Percentiles rank a stretch among this genome's conserved stretches.
phyloP scores from a whole-genome alignment of 2,329 filamentous ascomycete species.

The Lizonia empirigonia region DNA sequence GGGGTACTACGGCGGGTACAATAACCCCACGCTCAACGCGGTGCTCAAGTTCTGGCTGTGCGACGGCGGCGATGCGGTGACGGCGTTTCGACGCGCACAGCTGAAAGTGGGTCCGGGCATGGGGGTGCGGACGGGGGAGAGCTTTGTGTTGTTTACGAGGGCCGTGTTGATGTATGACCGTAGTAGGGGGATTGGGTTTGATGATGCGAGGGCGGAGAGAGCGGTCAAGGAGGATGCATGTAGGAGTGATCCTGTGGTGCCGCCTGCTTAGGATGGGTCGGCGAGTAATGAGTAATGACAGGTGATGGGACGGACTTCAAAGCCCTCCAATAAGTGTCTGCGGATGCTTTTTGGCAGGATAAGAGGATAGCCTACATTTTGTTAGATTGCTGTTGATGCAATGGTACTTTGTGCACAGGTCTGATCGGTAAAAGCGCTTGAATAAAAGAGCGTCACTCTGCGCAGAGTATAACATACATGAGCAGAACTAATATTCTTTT shows the following conservation, averaged over 20 bases:
- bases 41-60: constrained; percentile 7
- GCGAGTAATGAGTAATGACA: not conserved
- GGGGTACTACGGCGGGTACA: not conserved
- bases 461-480: constrained; percentile 1
- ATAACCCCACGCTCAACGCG: constrained; percentile 5
- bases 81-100: not conserved
- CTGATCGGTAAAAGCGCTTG: constrained; percentile 1
- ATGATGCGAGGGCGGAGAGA: not conserved
- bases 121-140: not conserved
- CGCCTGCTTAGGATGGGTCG: not conserved
- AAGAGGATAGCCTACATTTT: too few relatives aligned
- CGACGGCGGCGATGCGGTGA: not conserved
- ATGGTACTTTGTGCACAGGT: too few relatives aligned
- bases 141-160: not conserved
- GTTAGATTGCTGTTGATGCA: too few relatives aligned
- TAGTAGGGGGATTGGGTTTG: not conserved
- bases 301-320: too few relatives aligned
- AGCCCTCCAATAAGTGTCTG: too few relatives aligned
- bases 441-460: constrained; percentile 3
- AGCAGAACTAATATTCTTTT: not conserved
- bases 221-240: not conserved
- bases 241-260: not conserved
- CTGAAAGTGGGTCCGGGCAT: too few relatives aligned
- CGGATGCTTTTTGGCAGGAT: too few relatives aligned
- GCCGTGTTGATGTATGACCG: too few relatives aligned